Evolutionary conservation across 306 rosid genomes (phyloP).

Genomic region (Fragaria iinumae): DNA sequence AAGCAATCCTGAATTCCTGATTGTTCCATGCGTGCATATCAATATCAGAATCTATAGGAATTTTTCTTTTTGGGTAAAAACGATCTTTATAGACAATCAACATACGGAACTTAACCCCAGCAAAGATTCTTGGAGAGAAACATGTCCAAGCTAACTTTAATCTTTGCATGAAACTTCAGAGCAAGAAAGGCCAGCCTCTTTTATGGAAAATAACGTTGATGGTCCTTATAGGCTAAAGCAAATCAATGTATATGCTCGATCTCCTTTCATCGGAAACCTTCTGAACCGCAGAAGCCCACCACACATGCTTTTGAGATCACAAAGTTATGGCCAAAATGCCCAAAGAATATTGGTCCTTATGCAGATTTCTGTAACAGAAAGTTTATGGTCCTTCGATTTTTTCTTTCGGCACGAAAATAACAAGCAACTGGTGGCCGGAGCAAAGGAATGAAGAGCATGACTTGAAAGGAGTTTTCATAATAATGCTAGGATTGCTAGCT

Average conservation of each 20-base stretch:
- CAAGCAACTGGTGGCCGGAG: slow-evolving; percentile 18
- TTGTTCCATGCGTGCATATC: not conserved
- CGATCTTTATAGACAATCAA: not conserved
- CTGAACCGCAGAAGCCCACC: slow-evolving; percentile 31
- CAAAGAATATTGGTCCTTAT: slow-evolving; percentile 35
- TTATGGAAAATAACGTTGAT: not conserved
- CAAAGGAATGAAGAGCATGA: not conserved
- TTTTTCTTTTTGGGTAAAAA: not conserved
- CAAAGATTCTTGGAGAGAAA: slow-evolving; percentile 12
- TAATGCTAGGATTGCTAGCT: not conserved
- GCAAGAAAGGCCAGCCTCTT: not conserved
- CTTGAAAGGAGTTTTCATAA: slow-evolving; percentile 11
- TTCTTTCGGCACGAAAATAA: slow-evolving; percentile 20
- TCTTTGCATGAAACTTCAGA: slow-evolving; percentile 8
- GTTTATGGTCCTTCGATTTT: slow-evolving; percentile 8
- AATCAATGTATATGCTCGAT: no score
- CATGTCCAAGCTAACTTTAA: not conserved
- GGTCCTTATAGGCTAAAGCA: slow-evolving; percentile 21
- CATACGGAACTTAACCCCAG: slow-evolving; percentile 12
- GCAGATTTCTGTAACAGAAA: slow-evolving; percentile 12
- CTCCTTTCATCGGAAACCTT: slow-evolving; percentile 4
- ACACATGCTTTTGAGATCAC: slow-evolving; percentile 27
- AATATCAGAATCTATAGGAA: slow-evolving; percentile 11
- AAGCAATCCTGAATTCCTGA: slow-evolving; percentile 19
- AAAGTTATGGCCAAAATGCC: slow-evolving; percentile 22